Percentiles rank a stretch among this genome's conserved stretches.
Conservation (phyloP, 345 rosid species). For the Dipteronia sinensis region DNA sequence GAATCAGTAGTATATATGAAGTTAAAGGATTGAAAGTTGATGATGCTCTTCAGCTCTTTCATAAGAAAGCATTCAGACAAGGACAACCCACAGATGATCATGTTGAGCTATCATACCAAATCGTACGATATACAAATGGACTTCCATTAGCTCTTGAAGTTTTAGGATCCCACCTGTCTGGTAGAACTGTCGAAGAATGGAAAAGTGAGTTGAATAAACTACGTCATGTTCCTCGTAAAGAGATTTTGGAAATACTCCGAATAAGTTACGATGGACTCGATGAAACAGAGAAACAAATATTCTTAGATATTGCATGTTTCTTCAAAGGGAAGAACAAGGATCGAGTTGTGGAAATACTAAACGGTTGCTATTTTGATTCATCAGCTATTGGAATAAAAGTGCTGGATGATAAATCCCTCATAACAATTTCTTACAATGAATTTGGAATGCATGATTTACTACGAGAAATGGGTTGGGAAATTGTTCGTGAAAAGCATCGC, state of each 20-base stretch:
- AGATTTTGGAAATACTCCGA: neutral
- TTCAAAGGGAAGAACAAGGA: neutral
- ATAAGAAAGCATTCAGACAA: slow-evolving; percentile 9
- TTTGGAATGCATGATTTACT: slow-evolving; percentile 24
- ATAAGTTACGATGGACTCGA: slow-evolving; percentile 12
- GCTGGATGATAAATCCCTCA: slow-evolving; percentile 8
- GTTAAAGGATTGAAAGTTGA: neutral
- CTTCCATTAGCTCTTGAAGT: slow-evolving; percentile 25
- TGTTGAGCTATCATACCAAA: neutral
- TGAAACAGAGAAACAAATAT: neutral
- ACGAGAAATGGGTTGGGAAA: slow-evolving; percentile 18
- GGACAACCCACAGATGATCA: neutral
- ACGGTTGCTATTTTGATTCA: slow-evolving; percentile 1
- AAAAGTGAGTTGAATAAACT: neutral
- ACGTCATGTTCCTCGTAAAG: neutral
- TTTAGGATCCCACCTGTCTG: slow-evolving; percentile 7
- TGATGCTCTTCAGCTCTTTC: slow-evolving; percentile 11
- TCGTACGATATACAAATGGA: neutral
- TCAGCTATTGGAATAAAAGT: neutral
- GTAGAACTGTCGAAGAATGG: slow-evolving; percentile 4
- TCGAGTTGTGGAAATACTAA: slow-evolving; percentile 2
- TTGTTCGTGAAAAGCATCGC: neutral
- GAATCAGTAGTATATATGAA: neutral
- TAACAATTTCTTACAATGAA: slow-evolving; percentile 9
- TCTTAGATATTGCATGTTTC: slow-evolving; percentile 14